These are phyloP conservation scores for Paramecium bursaria DNA, from an alignment of 73 alveolate genomes.

Conservation along the genomic window DNA sequence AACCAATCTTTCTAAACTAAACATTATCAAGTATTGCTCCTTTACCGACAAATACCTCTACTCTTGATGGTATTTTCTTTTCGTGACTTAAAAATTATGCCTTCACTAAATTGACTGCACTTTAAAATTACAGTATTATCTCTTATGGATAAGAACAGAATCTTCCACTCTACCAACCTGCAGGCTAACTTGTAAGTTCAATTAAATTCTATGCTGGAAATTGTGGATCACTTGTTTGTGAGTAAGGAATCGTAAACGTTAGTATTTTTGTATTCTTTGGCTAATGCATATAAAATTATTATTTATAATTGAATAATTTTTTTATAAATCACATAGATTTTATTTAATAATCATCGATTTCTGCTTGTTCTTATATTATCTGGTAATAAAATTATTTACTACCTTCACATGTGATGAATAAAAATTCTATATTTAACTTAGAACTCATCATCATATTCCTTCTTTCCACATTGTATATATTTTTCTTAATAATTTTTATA, in stretches of 20 bases:
- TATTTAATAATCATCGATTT: too few species aligned
- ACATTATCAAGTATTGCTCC: slow-evolving; percentile 53
- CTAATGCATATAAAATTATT: slow-evolving; percentile 35
- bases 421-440: too few species aligned
- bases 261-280: slow-evolving; percentile 17
- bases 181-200: slow-evolving; percentile 14
- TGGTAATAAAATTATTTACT: too few species aligned
- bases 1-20: slow-evolving; percentile 63
- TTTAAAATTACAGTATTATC: slow-evolving; percentile 58
- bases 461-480: too few species aligned
- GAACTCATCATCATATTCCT: too few species aligned
- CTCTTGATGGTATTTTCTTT: slow-evolving; percentile 69
- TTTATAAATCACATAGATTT: too few species aligned
- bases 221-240: slow-evolving; percentile 11
- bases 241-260: slow-evolving; percentile 24
- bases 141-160: slow-evolving; percentile 77
- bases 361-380: too few species aligned
- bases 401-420: too few species aligned
- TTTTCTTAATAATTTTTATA: too few species aligned
- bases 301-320: too few species aligned
- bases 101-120: slow-evolving; percentile 61
- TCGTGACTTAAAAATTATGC: slow-evolving; percentile 69
- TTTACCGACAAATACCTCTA: slow-evolving; percentile 65
- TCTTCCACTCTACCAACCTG: slow-evolving; percentile 72
- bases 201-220: slow-evolving; percentile 47